Conservation (phyloP, 2,329 filamentous ascomycete species). For the Claviceps spartinae region DNA sequence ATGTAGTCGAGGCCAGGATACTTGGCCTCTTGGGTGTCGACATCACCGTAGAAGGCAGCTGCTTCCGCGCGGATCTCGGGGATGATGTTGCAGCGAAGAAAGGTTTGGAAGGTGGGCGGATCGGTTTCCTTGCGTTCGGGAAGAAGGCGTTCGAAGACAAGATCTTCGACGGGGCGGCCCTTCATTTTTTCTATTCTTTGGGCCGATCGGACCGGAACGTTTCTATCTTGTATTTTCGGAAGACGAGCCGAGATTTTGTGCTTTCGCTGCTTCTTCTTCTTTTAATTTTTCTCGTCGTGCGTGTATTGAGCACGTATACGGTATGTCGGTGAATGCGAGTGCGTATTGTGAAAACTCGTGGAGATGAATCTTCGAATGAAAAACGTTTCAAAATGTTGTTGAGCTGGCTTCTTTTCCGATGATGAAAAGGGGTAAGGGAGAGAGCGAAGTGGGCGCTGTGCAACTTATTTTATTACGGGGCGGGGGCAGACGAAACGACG, state of each 20-base stretch:
- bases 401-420: too few species aligned
- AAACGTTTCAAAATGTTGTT: too few species aligned
- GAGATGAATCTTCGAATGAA: too few species aligned
- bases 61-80: conserved; percentile 70
- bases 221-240: background rate
- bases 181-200: conserved; percentile 42
- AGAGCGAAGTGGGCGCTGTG: too few species aligned
- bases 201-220: background rate
- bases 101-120: conserved; percentile 55
- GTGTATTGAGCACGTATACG: too few species aligned
- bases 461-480: too few species aligned
- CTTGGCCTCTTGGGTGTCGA: conserved; percentile 67
- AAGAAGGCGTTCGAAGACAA: conserved; percentile 64
- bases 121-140: conserved; percentile 54
- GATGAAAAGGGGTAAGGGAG: too few species aligned
- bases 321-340: too few species aligned
- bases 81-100: conserved; percentile 58
- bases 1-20: conserved; percentile 74
- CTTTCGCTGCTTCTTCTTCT: background rate
- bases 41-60: conserved; percentile 63
- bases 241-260: too few species aligned
- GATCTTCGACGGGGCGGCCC: conserved; percentile 53
- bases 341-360: too few species aligned
- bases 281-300: background rate
- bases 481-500: too few species aligned